Base-by-base conservation (phyloP, 1,284 basidiomycete species). In the Trametes polyzona region DNA sequence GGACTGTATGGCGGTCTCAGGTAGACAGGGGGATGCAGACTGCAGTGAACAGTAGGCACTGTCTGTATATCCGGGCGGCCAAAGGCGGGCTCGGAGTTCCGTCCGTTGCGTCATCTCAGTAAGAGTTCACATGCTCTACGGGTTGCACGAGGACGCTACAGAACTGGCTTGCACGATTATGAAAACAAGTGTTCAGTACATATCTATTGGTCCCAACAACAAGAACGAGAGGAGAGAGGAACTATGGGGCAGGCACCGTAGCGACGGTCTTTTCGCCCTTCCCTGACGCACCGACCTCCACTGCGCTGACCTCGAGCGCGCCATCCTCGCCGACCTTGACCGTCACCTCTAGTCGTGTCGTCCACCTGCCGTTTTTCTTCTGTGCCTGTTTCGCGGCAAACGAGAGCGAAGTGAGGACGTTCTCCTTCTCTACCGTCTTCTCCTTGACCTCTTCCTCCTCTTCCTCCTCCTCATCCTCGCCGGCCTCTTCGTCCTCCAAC, bases 401-500 rank as follows among this genome's bases (percentile, higher is more conserved):
- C 24, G 75, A 73, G 43, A 92, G 67, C 33, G 82, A 78, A 14
- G 84, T 83, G 24, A 92, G 71, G 39, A 82, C 77, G 1, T 72
- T 77, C 64, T 86, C 84, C 72, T 89, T 89, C 49, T 80, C 82
- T 46, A 92, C 69, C 19, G 81, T 81, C 67, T 83, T 84, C 68
- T 90, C 84, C 74, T 89, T 87, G 29, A 86, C 76, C 70, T 89
- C 86, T 48, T 77, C 74, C 43, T 77, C 74, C 55, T 77, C 76
- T 27, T 78, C 76, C 41, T 76, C 74, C 37, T 76, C 74, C 33
- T 75, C 72, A 55, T 87, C 87, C 27, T 83, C 83, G 36, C 78
- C 83, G 10, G 81, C 80, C 4, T 82, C 81, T 11, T 80, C 78
- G 14, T 76, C 73, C 29, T 82, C 80, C n/a, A 75, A 57, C 57